Conservation (phyloP, 129 eudicot genomes). For the Oenanthe sinensis region DNA sequence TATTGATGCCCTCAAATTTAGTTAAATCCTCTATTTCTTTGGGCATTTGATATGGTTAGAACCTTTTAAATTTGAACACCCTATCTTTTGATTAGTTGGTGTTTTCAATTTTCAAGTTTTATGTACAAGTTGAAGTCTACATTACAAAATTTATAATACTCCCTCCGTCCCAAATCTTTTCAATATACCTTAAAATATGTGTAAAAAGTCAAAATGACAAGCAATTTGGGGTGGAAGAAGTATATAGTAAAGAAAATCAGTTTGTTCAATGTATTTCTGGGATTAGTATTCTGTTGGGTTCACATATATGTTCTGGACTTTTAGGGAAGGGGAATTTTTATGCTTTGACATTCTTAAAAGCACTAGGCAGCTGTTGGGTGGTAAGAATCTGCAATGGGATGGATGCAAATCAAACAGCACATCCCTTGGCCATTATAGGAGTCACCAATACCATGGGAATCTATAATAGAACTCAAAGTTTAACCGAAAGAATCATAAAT, state of each 20-base stretch:
- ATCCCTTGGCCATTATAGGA: background rate
- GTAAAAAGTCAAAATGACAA: too few relatives aligned
- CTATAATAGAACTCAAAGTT: background rate
- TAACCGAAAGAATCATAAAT: background rate
- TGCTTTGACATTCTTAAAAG: background rate
- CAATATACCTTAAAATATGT: too few relatives aligned
- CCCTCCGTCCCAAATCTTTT: too few relatives aligned
- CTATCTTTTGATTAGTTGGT: background rate
- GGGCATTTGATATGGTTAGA: background rate
- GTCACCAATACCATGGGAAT: background rate
- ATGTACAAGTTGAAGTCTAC: background rate
- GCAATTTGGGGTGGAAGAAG: background rate
- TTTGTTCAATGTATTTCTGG: background rate
- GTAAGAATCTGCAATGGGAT: background rate
- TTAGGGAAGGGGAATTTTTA: background rate
- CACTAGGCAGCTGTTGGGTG: background rate
- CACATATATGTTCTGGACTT: background rate
- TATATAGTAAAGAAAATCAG: background rate
- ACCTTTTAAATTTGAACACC: background rate
- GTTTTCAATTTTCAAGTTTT: background rate
- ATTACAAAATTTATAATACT: too few relatives aligned
- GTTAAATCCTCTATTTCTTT: background rate
- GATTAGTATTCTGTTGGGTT: background rate
- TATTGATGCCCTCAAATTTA: conserved; percentile 53
- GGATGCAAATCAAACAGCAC: background rate